A percentile compares a stretch with the other conserved stretches of the same genome.
Evolutionary conservation across 331 rosid genomes (phyloP).

Genomic region (Saraca asoca): DNA sequence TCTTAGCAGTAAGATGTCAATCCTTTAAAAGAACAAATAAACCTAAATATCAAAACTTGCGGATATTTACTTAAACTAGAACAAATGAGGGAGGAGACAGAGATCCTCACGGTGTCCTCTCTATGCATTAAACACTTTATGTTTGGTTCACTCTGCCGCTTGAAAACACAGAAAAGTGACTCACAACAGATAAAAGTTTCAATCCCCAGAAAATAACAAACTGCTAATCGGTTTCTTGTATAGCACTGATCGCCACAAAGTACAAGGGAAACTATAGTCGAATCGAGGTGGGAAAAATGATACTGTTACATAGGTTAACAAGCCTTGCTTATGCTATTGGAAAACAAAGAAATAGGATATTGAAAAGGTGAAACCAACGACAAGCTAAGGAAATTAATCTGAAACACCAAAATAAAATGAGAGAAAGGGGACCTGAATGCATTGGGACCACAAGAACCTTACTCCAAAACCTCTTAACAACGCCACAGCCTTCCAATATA

Average conservation of each 20-base stretch:
- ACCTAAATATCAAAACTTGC: too few relatives aligned
- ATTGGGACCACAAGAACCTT: conserved; percentile 84
- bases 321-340: neutral
- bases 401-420: neutral
- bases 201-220: too few relatives aligned
- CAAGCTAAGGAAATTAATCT: neutral
- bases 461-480: conserved; percentile 80
- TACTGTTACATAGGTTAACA: neutral
- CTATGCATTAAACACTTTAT: too few relatives aligned
- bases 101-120: too few relatives aligned
- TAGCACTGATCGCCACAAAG: too few relatives aligned
- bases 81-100: too few relatives aligned
- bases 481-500: conserved; percentile 85
- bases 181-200: too few relatives aligned
- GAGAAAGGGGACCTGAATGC: conserved; percentile 76
- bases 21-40: neutral
- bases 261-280: too few relatives aligned
- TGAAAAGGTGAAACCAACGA: neutral
- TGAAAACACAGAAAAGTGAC: too few relatives aligned
- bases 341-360: neutral
- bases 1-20: neutral
- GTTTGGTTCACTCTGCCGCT: too few relatives aligned
- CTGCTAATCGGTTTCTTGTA: too few relatives aligned
- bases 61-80: too few relatives aligned
- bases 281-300: neutral